Evolutionary conservation across 1,139 yeast genomes (phyloP).

Genomic region (Candida sp.): DNA sequence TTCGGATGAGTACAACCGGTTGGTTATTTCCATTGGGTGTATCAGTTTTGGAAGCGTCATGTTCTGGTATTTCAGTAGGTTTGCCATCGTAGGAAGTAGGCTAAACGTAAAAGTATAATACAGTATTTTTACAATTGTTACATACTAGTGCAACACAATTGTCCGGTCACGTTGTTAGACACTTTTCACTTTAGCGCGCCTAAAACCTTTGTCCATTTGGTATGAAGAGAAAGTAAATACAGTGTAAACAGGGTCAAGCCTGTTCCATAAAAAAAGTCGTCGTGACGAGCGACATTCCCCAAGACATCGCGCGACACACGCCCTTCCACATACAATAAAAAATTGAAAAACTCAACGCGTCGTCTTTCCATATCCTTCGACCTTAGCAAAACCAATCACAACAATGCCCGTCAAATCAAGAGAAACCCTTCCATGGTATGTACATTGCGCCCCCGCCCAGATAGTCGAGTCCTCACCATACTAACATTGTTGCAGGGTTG

Average conservation of each 20-base stretch:
- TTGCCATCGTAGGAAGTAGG: conserved; percentile 33
- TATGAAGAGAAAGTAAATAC: no score
- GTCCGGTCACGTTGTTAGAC: no score
- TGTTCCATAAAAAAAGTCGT: background rate
- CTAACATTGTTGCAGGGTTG: conserved; percentile 65
- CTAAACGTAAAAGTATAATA: conserved; percentile 32
- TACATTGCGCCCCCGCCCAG: conserved; percentile 9
- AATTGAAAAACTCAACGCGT: background rate
- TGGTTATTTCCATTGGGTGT: conserved; percentile 39
- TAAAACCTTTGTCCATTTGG: no score
- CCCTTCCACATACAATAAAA: no score
- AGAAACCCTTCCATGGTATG: conserved; percentile 49
- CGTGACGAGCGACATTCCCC: background rate
- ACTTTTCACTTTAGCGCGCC: no score
- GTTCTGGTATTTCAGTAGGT: conserved; percentile 38
- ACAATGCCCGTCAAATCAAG: conserved; percentile 12
- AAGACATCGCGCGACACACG: background rate
- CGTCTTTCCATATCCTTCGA: conserved; percentile 1
- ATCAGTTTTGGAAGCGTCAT: conserved; percentile 29
- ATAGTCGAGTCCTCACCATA: conserved; percentile 7
- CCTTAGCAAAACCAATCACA: background rate
- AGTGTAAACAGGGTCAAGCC: no score
- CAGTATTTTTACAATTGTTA: background rate
- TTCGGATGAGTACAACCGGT: conserved; percentile 31
- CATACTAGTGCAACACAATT: no score